Percentiles rank a stretch among this genome's conserved stretches.
Conservation (phyloP, 768 basidiomycete genomes). For the Panaeolus papilionaceus region DNA sequence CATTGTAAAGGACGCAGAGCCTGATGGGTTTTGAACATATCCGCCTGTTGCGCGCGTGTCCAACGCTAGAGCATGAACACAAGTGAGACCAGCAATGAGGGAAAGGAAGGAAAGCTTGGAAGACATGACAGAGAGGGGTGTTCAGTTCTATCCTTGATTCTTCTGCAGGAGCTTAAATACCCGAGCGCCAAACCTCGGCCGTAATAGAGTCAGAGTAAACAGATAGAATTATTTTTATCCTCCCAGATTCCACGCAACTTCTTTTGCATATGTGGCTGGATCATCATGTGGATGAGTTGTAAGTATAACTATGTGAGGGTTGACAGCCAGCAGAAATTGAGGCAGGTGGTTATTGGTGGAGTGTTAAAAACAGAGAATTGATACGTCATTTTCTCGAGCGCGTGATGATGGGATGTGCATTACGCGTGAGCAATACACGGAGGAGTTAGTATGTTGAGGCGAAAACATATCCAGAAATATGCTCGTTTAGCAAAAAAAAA, state of each 20-base stretch:
- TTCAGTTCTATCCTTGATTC: neutral
- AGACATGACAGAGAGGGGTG: neutral
- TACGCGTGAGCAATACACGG: neutral
- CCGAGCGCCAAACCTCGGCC: constrained; percentile 28
- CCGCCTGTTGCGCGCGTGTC: constrained; percentile 50
- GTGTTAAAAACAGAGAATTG: constrained; percentile 6
- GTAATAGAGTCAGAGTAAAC: constrained; percentile 4
- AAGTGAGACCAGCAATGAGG: constrained; percentile 28
- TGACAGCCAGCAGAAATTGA: neutral
- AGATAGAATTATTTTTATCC: neutral
- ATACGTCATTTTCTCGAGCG: neutral
- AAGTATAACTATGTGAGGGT: neutral
- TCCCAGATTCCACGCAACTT: neutral
- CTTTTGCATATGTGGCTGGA: neutral
- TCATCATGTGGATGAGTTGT: neutral
- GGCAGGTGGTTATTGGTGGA: neutral
- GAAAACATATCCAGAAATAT: neutral
- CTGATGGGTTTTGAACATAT: constrained; percentile 59
- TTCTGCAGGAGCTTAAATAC: constrained; percentile 21
- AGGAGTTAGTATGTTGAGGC: neutral
- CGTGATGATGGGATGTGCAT: neutral
- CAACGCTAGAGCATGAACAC: constrained; percentile 32
- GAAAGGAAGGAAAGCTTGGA: constrained; percentile 29
- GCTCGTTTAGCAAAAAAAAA: neutral
- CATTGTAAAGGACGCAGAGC: constrained; percentile 61